Evolutionary conservation across 768 basidiomycete genomes (phyloP), one percentile per base, ranked within the genome.

Genomic region (Termitomyces sp.): DNA sequence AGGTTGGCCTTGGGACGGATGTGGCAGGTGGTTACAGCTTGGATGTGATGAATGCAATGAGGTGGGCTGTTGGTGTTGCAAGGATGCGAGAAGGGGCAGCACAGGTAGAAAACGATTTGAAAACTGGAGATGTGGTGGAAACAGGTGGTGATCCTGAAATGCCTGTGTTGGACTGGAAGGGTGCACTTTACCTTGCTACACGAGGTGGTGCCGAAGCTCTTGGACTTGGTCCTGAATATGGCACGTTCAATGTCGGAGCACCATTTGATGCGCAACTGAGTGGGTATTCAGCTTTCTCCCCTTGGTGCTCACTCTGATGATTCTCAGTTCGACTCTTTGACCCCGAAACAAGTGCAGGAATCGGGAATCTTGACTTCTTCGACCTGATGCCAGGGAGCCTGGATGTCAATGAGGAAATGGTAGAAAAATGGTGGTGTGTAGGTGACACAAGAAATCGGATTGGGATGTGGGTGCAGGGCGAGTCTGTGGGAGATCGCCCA

Each of bases 391-490:
- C 26, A 28, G 64, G 49, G 18, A 57, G 59, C 37, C 51, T 51
- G 79, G 54, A 71, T 71, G 20, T 73, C 16, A 65, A 58, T 7
- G 65, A 75, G 44, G 87, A 87, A 51, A 73, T 82, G 71, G 62
- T 94, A 24, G 94, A 95, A 70, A 91, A 88, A 66, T 94, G 94
- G 94, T 95, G 92, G 91, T 90, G 90, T 64, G 67, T 88, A 42
- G 93, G 93, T 0, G 86, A 90, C 65, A 65, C 65, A 5, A 77
- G 80, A 51, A 94, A 94, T 70, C 79, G 90, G 20, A 64, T 57
- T 2, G 75, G 71, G 3, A 77, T 93, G 70, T 96, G 91, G 89
- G 79, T 94, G 3, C 90, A 92, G 69, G 92, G 92, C 20, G 39
- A 37, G 36, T 16, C 5, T 0, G 42, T 56, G 16, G 50, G 53